Conservation (phyloP, 192 early-diverging fungal species). For the Mortierella claussenii region DNA sequence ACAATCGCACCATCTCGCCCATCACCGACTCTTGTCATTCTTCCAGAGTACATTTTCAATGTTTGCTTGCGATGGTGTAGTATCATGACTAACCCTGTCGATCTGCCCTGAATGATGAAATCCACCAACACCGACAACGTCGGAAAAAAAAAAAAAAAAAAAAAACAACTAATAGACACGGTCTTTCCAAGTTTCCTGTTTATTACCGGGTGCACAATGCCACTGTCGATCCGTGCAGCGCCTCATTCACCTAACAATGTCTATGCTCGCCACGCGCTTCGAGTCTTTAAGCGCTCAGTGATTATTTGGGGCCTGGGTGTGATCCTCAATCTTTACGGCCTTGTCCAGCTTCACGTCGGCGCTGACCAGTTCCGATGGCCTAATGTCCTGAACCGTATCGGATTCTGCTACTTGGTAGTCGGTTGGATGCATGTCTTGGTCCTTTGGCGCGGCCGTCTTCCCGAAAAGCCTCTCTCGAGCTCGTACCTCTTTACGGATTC, state of each 20-base stretch:
- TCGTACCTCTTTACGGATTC: conserved; percentile 1
- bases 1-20: no score
- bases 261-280: conserved; percentile 13
- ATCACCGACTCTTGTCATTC: no score
- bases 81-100: no score
- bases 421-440: conserved; percentile 42
- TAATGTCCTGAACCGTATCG: conserved; percentile 62
- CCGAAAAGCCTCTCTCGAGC: conserved; percentile 26
- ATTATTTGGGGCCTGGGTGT: conserved; percentile 55
- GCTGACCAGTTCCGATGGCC: conserved; percentile 49
- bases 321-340: conserved; percentile 49
- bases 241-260: conserved; percentile 5
- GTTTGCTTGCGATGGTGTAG: no score
- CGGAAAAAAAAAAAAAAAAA: no score
- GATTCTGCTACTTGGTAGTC: conserved; percentile 58
- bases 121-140: no score
- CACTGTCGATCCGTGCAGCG: conserved; percentile 30
- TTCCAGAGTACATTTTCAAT: no score
- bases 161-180: conserved; percentile 46
- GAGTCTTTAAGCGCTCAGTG: conserved; percentile 48
- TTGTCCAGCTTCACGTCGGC: conserved; percentile 23
- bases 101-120: no score
- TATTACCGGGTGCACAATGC: conserved; percentile 58
- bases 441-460: conserved; percentile 20
- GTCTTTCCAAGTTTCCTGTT: conserved; percentile 71